A percentile compares a stretch with the other conserved stretches of the same genome.
phyloP scores from a whole-genome alignment of 2,329 filamentous ascomycete genomes.

The Nemania abortiva region DNA sequence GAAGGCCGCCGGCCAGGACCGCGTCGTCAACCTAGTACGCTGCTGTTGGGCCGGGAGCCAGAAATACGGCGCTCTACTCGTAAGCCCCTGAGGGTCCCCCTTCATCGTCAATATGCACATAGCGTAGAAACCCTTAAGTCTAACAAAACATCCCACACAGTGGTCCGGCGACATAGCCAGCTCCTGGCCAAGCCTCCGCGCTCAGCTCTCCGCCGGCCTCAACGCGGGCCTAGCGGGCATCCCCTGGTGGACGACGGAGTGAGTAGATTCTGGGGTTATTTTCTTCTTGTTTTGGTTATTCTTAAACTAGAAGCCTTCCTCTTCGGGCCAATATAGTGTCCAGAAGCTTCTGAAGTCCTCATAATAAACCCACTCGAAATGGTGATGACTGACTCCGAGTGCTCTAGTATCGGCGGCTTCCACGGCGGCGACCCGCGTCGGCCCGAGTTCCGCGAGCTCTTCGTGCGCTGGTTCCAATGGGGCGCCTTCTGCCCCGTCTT shows the following conservation, averaged over 20 bases:
- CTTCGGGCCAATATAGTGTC: too few species aligned
- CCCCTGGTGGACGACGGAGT: constrained; percentile 78
- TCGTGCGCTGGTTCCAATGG: constrained; percentile 78
- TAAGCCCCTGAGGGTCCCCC: constrained; percentile 47
- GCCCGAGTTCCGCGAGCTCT: constrained; percentile 69
- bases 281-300: too few species aligned
- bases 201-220: constrained; percentile 72
- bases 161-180: constrained; percentile 74
- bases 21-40: constrained; percentile 64
- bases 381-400: too few species aligned
- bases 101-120: not conserved
- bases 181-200: constrained; percentile 69
- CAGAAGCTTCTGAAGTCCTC: too few species aligned
- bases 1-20: constrained; percentile 60
- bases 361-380: too few species aligned
- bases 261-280: too few species aligned
- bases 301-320: too few species aligned
- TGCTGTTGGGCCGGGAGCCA: constrained; percentile 68
- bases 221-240: constrained; percentile 75
- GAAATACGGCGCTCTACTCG: constrained; percentile 73
- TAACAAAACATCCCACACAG: constrained; percentile 6
- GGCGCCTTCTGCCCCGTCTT: constrained; percentile 76
- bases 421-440: constrained; percentile 72
- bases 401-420: constrained; percentile 77
- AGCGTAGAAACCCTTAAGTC: not conserved